Evolutionary conservation across 148 eudicot genomes (phyloP).

Genomic region (Oxyria digyna): DNA sequence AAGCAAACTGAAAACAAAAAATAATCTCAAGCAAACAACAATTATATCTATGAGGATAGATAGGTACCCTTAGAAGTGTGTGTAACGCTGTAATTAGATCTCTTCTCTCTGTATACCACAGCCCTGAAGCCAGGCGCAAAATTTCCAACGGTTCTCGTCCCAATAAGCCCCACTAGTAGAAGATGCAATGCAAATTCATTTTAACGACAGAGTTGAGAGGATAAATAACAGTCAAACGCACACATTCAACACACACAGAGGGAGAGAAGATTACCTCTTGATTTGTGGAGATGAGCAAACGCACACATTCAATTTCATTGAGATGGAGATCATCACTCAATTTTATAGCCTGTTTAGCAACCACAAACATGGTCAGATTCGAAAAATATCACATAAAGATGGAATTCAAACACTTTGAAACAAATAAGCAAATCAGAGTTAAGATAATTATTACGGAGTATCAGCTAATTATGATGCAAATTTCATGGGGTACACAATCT

Average conservation of each 20-base stretch:
- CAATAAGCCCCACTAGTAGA: constrained; percentile 68
- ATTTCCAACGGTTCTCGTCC: constrained; percentile 84
- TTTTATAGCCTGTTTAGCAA: constrained; percentile 45
- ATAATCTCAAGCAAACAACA: not conserved
- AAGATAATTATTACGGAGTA: not conserved
- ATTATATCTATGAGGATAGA: not conserved
- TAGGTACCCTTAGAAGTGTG: constrained; percentile 66
- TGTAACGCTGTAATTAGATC: constrained; percentile 75
- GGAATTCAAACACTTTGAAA: not conserved
- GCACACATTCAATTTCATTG: constrained; percentile 86
- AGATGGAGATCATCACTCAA: constrained; percentile 96
- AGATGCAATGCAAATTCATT: constrained; percentile 9
- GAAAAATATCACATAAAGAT: no score
- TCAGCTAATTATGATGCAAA: not conserved
- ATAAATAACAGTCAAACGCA: not conserved
- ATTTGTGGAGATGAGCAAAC: constrained; percentile 79
- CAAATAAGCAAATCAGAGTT: not conserved
- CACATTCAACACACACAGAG: not conserved
- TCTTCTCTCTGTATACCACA: constrained; percentile 98
- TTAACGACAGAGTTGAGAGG: not conserved
- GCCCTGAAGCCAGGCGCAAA: constrained; percentile 78
- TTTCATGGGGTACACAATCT: not conserved
- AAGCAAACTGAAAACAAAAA: not conserved
- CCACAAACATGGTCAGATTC: not conserved
- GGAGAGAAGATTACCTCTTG: constrained; percentile 60